Evolutionary conservation across 2,329 filamentous ascomycete genomes (phyloP).

Genomic region (Botrytis medusae): DNA sequence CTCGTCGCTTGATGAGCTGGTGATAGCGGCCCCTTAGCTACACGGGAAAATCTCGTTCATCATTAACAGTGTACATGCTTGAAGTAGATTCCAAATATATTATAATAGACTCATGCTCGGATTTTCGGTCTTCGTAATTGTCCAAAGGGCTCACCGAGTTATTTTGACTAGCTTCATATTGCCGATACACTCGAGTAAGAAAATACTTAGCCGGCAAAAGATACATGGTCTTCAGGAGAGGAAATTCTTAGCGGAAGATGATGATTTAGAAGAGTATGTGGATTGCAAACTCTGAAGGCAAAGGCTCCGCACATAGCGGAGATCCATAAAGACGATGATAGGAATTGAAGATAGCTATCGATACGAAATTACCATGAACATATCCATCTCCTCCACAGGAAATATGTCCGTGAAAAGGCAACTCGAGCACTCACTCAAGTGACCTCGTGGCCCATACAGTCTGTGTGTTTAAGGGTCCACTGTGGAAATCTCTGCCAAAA

Average conservation of each 20-base stretch:
- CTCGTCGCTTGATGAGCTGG: not conserved
- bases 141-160: not conserved
- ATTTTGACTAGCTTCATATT: not conserved
- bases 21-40: too few relatives aligned
- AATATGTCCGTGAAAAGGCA: not conserved
- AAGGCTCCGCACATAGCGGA: not conserved
- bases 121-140: not conserved
- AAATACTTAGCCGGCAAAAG: not conserved
- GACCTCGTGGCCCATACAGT: not conserved
- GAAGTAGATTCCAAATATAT: not conserved
- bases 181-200: not conserved
- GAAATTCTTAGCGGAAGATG: not conserved
- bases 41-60: not conserved
- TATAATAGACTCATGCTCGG: not conserved
- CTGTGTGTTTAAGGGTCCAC: conserved; percentile 13
- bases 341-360: not conserved
- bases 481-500: not conserved
- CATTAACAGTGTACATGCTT: not conserved
- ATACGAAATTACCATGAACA: not conserved
- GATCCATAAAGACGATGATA: not conserved
- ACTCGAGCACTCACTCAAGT: conserved; percentile 7
- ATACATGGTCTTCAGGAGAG: not conserved
- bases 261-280: not conserved
- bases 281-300: not conserved
- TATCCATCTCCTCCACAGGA: not conserved